Evolutionary conservation across 1,284 basidiomycete species (phyloP).

Genomic region (Veloporphyrellus conicus): DNA sequence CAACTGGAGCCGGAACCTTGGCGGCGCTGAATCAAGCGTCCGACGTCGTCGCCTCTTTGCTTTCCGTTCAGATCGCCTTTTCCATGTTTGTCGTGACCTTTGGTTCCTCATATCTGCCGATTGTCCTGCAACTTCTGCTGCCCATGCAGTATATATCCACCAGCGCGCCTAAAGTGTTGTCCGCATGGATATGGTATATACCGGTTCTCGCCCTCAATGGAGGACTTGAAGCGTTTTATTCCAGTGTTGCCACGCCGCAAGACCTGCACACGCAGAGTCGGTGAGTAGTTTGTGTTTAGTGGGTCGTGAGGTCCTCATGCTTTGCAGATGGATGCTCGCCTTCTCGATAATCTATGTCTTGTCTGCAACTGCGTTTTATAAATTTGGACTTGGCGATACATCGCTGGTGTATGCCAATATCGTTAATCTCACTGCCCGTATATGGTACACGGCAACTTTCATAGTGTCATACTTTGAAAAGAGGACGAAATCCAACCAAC

Average conservation of each 20-base stretch:
- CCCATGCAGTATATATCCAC: constrained; percentile 67
- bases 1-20: neutral
- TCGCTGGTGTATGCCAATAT: constrained; percentile 76
- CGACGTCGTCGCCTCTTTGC: constrained; percentile 47
- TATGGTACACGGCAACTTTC: constrained; percentile 47
- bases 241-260: constrained; percentile 63
- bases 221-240: constrained; percentile 83
- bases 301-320: neutral
- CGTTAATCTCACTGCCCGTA: constrained; percentile 57
- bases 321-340: constrained; percentile 58
- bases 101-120: constrained; percentile 67
- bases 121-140: constrained; percentile 67
- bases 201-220: constrained; percentile 87
- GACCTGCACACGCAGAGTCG: constrained; percentile 66
- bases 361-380: constrained; percentile 50
- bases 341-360: constrained; percentile 62
- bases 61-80: constrained; percentile 68
- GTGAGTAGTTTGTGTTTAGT: constrained; percentile 34
- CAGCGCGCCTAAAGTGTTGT: constrained; percentile 71
- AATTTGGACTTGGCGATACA: constrained; percentile 54
- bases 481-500: constrained; percentile 19
- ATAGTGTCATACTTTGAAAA: constrained; percentile 36
- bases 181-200: constrained; percentile 79
- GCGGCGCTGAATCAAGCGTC: constrained; percentile 37
- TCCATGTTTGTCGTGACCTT: constrained; percentile 71